Evolutionary conservation across 2,329 filamentous ascomycete genomes (phyloP), one percentile per base, ranked within the genome.

Genomic region (Torrubiellomyces zombiae): DNA sequence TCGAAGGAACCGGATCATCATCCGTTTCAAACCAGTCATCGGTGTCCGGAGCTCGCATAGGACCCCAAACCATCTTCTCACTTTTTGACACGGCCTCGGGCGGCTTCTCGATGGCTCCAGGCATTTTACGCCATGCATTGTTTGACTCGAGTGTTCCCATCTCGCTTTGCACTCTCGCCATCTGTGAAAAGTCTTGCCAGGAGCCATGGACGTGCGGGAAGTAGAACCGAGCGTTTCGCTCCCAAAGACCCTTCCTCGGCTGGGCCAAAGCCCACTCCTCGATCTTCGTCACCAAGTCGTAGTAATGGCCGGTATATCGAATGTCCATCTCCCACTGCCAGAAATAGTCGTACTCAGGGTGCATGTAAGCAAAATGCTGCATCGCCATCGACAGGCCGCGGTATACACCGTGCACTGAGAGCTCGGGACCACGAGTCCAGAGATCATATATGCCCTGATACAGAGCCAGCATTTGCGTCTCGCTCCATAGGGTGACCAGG

Each of bases 271-370:
- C 64, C 75, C 77, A 89, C 21, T 56, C 53, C 38, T 69, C 63
- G 18, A 82, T 55, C 43, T 75, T 75, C 36, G 70, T 65, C 40
- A 86, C 66, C 12, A 81, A 50, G 32, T 80, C 69, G 36, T 77
- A 83, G 55, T 79, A 86, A 50, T 93, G 82, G 18, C 83, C 82
- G 0, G 78, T 89, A 48, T 91, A 92, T 16, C 82, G 74, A 21
- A 85, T 71, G 41, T 93, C 83, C 75, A 92, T 86, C 49, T 93
- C 83, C 80, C 83, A 91, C 37, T 92, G 80, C 83, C 83, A 93
- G 50, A 83, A 82, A 52, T 73, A 80, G 23, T 91, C 81, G 43
- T 85, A 93, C 47, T 92, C 83, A 1, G 80, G 78, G 48, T 93
- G 83, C 39, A 71, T 67, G 42, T 85, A 73, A 5, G 85, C 80